Base-by-base conservation (phyloP, 2,329 filamentous ascomycete genomes). In the Sclerotinia sclerotiorum region DNA sequence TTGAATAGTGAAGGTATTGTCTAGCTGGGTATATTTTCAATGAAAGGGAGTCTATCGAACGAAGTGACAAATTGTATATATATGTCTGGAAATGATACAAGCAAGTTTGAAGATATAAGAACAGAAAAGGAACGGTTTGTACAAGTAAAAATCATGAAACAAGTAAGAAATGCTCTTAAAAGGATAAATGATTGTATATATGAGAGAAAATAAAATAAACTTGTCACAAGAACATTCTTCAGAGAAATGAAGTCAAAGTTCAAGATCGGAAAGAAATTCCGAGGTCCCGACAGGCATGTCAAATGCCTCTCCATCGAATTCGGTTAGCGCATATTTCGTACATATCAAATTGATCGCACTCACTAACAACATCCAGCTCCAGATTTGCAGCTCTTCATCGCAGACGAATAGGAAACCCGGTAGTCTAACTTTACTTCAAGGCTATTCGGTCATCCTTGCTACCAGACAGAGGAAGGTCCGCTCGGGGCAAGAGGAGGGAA, bases 381-480 rank as follows among this genome's bases (percentile, higher is more conserved):
- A 19, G 46, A 57, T 21, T 51, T 51, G 15, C 60, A 39, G 39
- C 27, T 39, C 58, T 51, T 35, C 21, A 39, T 51, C 44, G 21
- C 44, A 62, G n/a, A 51, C 46, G 21, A n/a, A 58, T 44, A 1
- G 46, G 10, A 51, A 39, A 13, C 11, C 7, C 35, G 2, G 4
- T 44, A 55, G 21, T 10, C 15, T 55, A 44, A n/a, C n/a, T 27
- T 11, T 15, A 44, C 3, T n/a, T 11, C 48, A 15, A 21, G 29
- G 29, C 11, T 24, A 24, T 21, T 11, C 15, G 63, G 63, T 27
- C 24, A 63, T 24, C 2, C 77, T 77, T 77, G 75, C 69, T 76
- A 60, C 73, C 75, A 21, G 77, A 77, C 70, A 72, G n/a, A 73
- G 58, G 77, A 76, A 68, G 70, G n/a, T n/a, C 70, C 15, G 71